Evolutionary conservation across 2,329 filamentous ascomycete species (phyloP).

Genomic region (Mycosphaerelloides madeirae): DNA sequence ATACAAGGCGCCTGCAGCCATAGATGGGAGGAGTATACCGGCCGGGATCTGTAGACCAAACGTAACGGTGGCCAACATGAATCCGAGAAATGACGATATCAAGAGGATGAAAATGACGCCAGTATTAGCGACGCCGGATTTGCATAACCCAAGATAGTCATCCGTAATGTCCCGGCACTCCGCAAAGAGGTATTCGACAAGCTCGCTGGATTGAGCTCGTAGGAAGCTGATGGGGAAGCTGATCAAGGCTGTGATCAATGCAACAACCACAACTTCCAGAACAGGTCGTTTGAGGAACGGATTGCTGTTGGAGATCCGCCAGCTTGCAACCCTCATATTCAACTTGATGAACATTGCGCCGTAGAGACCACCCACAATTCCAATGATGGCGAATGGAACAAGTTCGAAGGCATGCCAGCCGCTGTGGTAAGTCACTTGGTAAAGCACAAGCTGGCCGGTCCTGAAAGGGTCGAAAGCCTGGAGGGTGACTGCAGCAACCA

Average conservation of each 20-base stretch:
- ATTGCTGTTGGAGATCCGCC: constrained; percentile 63
- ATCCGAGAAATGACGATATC: constrained; percentile 75
- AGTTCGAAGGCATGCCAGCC: constrained; percentile 95
- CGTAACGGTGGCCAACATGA: constrained; percentile 78
- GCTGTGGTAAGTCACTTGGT: constrained; percentile 87
- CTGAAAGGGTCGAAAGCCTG: constrained; percentile 92
- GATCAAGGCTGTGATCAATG: constrained; percentile 76
- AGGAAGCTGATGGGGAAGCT: constrained; percentile 97
- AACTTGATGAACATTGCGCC: constrained; percentile 91
- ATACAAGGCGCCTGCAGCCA: constrained; percentile 88
- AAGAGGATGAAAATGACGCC: constrained; percentile 78
- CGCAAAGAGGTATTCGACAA: constrained; percentile 86
- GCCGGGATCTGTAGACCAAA: constrained; percentile 94
- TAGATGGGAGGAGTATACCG: constrained; percentile 90
- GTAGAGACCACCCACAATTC: constrained; percentile 86
- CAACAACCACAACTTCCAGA: constrained; percentile 72
- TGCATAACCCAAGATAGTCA: constrained; percentile 87
- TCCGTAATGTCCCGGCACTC: constrained; percentile 80
- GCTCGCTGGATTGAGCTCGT: constrained; percentile 83
- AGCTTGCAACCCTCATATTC: constrained; percentile 81
- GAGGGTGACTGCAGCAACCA: constrained; percentile 93
- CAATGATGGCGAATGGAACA: constrained; percentile 78
- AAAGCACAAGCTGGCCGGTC: constrained; percentile 90
- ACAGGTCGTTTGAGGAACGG: constrained; percentile 67
- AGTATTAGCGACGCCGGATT: constrained; percentile 74